Evolutionary conservation across 2,329 filamentous ascomycete genomes (phyloP), one percentile per base, ranked within the genome.

Genomic region (Hymenoscyphus occultus): DNA sequence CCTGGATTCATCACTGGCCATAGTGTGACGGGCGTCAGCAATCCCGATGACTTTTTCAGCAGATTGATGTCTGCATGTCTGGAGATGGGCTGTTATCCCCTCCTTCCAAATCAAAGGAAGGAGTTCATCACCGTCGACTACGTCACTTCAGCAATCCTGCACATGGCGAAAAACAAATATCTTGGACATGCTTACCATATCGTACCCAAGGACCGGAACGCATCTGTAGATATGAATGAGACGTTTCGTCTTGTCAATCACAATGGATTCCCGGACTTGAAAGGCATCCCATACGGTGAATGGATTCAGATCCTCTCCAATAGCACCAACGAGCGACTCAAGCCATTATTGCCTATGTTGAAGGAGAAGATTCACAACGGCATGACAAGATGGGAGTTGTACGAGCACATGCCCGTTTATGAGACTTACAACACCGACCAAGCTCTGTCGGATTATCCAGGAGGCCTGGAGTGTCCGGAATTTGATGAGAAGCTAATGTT

Each of bases 61-160:
- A 39, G 57, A 40, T 42, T 59, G 12, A 39, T 59, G 35, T 39
- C 31, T 16, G 22, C 35, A 22, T 59, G 57, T 28, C 35, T 59
- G 31, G 35, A 59, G 57, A 39, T 59, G 3, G 40, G 40, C 16
- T 39, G 19, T n/a, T 59, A 40, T 28, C 57, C 57, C 16, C 35
- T 28, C 19, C 57, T 59, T n/a, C 48, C 48, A 22, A 59, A 39
- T 6, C 57, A 59, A 35, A 59, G 57, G 40, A 39, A 40, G 10
- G 57, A 59, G 28, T 59, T 40, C 40, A 42, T 59, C 5, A 59
- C 57, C 5, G 57, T 59, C 35, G 57, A 59, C 57, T 59, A 59
- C 16, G 57, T 59, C 14, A 42, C 28, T 16, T 39, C 35, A 10
- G 57, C 57, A 1, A 59, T 42, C 13, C 12, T 59, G 35, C 57